Evolutionary conservation across 345 rosid species (phyloP), one percentile per base, ranked within the genome.

Genomic region (Turnera subulata): DNA sequence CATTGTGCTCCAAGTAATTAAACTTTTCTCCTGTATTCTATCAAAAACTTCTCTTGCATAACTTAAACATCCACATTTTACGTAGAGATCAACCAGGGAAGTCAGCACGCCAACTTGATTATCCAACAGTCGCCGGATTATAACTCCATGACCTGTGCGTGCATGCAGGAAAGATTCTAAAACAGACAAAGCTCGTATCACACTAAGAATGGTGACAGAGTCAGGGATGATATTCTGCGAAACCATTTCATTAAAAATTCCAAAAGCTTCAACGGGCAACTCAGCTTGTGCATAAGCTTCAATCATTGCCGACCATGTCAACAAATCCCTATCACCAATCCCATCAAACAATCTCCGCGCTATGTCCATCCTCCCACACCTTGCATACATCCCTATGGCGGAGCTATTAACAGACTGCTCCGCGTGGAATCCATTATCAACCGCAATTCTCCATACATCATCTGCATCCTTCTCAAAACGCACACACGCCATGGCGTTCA

Each of bases 1-100:
- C 78, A 81, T 81, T 33, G 80, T 66, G 63, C 70, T 81, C 80
- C 83, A 81, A 6, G 83, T 50, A 59, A 78, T 76, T 6, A 81
- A 25, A 58, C 73, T 80, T 62, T 56, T 73, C 10, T 44, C 59
- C 11, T 24, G 63, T 80, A 78, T 76, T 57, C 69, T 46, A 38
- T 59, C 66, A 55, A 76, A 81, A 57, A 73, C 72, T 63, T 64
- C 71, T 69, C 73, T 66, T 37, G 81, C 80, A 56, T 69, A 71
- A 29, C 15, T 16, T 33, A 76, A 64, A 60, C 74, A 67, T 18
- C 83, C 86, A 59, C 81, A 78, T 67, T 78, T 78, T 61, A 68
- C 76, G n/a, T 67, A 63, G 9, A 75, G 65, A 76, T 70, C 73
- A 50, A 62, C 44, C 11, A 66, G 64, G 35, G 78, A 66, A 59